Percentiles rank a stretch among this genome's conserved stretches.
Conservation (phyloP, 176 grass and related monocot genomes). For the Phragmites australis region DNA sequence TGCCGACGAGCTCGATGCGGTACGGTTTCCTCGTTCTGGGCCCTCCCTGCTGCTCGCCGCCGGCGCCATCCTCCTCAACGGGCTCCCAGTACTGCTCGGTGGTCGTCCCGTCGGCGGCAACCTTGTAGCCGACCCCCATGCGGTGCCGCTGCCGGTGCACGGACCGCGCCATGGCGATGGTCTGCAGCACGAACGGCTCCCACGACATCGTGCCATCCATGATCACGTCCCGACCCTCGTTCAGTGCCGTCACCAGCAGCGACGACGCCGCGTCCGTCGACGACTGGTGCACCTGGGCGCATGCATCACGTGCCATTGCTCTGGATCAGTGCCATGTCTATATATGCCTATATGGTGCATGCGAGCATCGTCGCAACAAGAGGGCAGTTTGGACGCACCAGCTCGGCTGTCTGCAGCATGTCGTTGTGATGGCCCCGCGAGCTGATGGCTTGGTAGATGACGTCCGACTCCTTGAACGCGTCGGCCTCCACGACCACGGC, state of each 20-base stretch:
- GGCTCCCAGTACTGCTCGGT: slow-evolving; percentile 93
- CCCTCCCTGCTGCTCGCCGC: background rate
- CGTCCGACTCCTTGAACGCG: slow-evolving; percentile 89
- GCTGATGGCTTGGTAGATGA: slow-evolving; percentile 82
- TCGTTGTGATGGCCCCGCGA: slow-evolving; percentile 85
- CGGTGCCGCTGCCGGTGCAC: slow-evolving; percentile 87
- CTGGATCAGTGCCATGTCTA: background rate
- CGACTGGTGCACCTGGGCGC: slow-evolving; percentile 77
- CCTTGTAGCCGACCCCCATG: slow-evolving; percentile 90
- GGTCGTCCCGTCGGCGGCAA: slow-evolving; percentile 57
- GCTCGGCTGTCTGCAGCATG: slow-evolving; percentile 88
- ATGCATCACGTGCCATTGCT: background rate
- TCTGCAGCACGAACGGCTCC: slow-evolving; percentile 93
- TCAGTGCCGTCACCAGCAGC: slow-evolving; percentile 92
- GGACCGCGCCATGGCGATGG: slow-evolving; percentile 70
- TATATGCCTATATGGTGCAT: background rate
- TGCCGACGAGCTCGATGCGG: slow-evolving; percentile 82
- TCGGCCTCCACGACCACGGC: slow-evolving; percentile 94
- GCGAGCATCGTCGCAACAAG: background rate
- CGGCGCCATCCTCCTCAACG: slow-evolving; percentile 17
- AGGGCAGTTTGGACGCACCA: slow-evolving; percentile 35
- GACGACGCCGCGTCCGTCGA: slow-evolving; percentile 93
- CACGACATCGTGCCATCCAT: slow-evolving; percentile 96
- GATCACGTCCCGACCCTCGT: slow-evolving; percentile 95
- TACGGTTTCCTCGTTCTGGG: slow-evolving; percentile 58